A percentile compares a stretch with the other conserved stretches of the same genome.
phyloP scores from a whole-genome alignment of 305 asterid species.

The Petunia hybrid region DNA sequence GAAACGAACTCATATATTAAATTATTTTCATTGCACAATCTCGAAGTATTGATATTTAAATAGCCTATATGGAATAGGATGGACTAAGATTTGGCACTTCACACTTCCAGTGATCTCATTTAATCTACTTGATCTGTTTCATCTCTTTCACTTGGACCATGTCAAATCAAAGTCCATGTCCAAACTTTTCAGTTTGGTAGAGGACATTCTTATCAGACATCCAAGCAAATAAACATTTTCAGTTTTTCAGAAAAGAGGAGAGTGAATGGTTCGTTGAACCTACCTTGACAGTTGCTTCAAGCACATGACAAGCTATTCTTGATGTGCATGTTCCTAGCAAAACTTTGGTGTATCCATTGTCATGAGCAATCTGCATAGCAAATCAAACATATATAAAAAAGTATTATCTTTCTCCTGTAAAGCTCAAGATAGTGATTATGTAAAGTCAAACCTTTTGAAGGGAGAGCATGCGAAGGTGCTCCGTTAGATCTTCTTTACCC shows the following conservation, averaged over 20 bases:
- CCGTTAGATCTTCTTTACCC: constrained; percentile 84
- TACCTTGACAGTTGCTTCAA: constrained; percentile 96
- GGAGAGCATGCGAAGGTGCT: constrained; percentile 67
- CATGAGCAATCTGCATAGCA: constrained; percentile 68
- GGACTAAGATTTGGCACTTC: background rate
- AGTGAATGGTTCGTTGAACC: constrained; percentile 19
- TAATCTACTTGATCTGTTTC: background rate
- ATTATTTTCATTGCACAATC: background rate
- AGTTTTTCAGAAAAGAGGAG: constrained; percentile 11
- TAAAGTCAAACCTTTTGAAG: constrained; percentile 68
- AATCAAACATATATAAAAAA: constrained; percentile 32
- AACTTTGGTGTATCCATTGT: constrained; percentile 83
- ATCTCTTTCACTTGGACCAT: background rate
- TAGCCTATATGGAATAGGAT: background rate
- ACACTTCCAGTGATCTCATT: background rate
- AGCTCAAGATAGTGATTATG: background rate
- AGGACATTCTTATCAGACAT: background rate
- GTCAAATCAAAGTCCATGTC: background rate
- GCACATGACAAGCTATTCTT: constrained; percentile 84
- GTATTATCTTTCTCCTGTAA: background rate
- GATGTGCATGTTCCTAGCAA: constrained; percentile 73
- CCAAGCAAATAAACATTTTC: background rate
- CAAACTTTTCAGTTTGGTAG: background rate
- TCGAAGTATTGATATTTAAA: background rate
- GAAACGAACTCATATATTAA: background rate